A percentile compares a stretch with the other conserved stretches of the same genome.
These are phyloP conservation scores for Besnoitia besnoiti DNA, from an alignment of 169 alveolate genomes.

Conservation along the genomic window DNA sequence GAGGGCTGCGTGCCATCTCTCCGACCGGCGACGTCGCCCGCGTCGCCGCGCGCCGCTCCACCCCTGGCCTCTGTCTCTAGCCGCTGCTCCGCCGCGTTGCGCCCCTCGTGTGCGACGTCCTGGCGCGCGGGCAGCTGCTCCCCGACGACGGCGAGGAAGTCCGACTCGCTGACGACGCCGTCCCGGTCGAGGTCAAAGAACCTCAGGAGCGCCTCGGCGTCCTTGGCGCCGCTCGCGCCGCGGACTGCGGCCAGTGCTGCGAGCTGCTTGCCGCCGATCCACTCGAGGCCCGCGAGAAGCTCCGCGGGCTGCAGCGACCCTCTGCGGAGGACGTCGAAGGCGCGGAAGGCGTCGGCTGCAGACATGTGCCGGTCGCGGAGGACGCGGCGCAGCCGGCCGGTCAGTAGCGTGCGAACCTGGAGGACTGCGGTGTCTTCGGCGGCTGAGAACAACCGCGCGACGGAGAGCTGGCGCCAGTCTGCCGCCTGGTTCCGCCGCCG, in stretches of 20 bases:
- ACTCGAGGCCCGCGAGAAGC: conserved; percentile 51
- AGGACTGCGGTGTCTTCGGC: conserved; percentile 35
- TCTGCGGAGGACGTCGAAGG: conserved; percentile 43
- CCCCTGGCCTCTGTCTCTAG: background rate
- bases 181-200: conserved; percentile 54
- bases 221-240: background rate
- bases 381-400: conserved; percentile 28
- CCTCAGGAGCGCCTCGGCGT: background rate
- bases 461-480: background rate
- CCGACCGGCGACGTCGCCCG: background rate
- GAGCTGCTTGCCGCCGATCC: conserved; percentile 51
- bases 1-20: background rate
- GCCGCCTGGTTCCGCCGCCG: conserved; percentile 42
- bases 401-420: conserved; percentile 28
- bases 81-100: background rate
- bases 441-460: background rate
- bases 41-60: background rate
- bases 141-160: conserved; percentile 52
- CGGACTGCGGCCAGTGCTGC: background rate
- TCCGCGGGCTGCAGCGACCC: conserved; percentile 47
- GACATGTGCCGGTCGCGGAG: conserved; percentile 25
- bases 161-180: conserved; percentile 43
- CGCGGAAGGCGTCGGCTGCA: conserved; percentile 49
- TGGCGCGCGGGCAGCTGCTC: background rate
- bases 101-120: background rate